Conservation (phyloP, 176 grass and related monocot species). For the Eragrostis nindensis region DNA sequence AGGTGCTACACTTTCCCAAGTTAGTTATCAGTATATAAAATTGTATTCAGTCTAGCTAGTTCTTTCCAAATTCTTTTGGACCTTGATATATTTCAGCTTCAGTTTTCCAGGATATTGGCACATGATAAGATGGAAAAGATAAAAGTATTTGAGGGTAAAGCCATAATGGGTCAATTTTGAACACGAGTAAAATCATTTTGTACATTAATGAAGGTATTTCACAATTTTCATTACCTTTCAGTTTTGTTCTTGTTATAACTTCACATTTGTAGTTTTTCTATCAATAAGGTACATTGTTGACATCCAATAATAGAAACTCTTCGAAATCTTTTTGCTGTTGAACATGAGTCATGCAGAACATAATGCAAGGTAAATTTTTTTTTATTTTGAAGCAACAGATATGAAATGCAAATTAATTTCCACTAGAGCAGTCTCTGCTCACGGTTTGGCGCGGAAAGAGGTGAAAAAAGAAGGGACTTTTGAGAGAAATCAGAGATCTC, state of each 20-base stretch:
- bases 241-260: constrained; percentile 12
- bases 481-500: too few species aligned
- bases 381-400: neutral
- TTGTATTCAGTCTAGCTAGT: neutral
- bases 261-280: constrained; percentile 9
- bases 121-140: neutral
- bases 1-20: neutral
- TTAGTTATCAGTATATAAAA: constrained; percentile 7
- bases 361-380: neutral
- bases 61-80: neutral
- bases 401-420: neutral
- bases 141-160: neutral
- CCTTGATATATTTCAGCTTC: neutral
- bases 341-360: neutral
- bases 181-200: neutral
- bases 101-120: neutral
- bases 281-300: neutral
- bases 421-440: too few species aligned
- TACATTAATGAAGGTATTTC: neutral
- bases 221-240: constrained; percentile 11
- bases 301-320: neutral
- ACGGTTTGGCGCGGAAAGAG: too few species aligned
- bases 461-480: too few species aligned
- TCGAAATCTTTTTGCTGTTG: neutral
- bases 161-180: neutral